Evolutionary conservation across 805 yeast species (phyloP), one percentile per base, ranked within the genome.

Genomic region (Tetrapisispora taiwanensis): DNA sequence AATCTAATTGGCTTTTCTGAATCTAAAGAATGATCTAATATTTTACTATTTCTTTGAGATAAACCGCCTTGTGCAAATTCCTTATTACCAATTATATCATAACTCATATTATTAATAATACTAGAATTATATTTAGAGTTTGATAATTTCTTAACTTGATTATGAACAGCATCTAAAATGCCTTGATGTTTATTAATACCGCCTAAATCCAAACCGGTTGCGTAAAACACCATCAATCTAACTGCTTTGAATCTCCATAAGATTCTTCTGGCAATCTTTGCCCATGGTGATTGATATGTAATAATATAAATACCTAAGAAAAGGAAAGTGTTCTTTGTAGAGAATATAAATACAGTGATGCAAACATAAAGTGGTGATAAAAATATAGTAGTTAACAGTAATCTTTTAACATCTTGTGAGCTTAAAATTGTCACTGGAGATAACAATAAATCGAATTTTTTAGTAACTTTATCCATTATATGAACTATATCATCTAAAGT

Each of bases 401-500:
- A 70, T 49, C 96, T 71, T 55, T 82, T 80, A 51, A 88, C 73
- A 56, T 89, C 97, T 54, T 83, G 76, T 0, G 83, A 73, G 2
- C 88, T 79, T 50, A 90, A 69, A n/a, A 78, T 79, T 1, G 89
- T 78, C 39, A 90, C 68, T n/a, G 98, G 97, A 22, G 81, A 72
- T 36, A 89, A 68, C 40, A 90, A 67, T 58, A 87, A 66, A 55
- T 87, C 95, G 7, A 85, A 78, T 54, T 88, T 80, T 45, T 80
- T 73, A 45, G 87, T 78, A 4, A 87, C 79, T 18, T 81, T 73
- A 5, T 89, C 78, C 57, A 92, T 73, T 7, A 82, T 75, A 48
- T 79, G 85, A 10, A 89, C 79, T 36, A 87, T 83, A 46, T 86
- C 90, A 59, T 90, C 97, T 48, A 92, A 69, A 0, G 95, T 85